Percentiles rank a stretch among this genome's conserved stretches.
Conservation (phyloP, 495 filamentous ascomycete species). For the Tuber microsphaerosporum region DNA sequence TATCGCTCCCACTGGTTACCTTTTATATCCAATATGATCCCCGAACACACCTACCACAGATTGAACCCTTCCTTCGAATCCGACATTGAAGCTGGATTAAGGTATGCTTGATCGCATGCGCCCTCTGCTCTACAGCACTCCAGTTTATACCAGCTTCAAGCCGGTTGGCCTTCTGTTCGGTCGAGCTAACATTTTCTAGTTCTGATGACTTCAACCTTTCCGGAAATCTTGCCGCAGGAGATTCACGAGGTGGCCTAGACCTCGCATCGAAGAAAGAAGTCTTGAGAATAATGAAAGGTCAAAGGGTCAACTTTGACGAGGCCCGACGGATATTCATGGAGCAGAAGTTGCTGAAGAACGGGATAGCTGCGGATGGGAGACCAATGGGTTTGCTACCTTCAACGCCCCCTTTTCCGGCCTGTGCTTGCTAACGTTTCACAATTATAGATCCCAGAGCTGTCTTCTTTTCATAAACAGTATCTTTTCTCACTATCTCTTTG, state of each 20-base stretch:
- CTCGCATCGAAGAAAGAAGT: slow-evolving; percentile 69
- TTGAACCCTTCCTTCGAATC: slow-evolving; percentile 64
- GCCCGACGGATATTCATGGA: slow-evolving; percentile 77
- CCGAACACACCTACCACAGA: slow-evolving; percentile 55
- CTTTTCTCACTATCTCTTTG: background rate
- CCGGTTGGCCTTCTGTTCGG: background rate
- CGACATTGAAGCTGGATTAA: slow-evolving; percentile 78
- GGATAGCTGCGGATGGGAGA: slow-evolving; percentile 78
- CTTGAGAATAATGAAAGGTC: slow-evolving; percentile 75
- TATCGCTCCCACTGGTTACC: slow-evolving; percentile 71
- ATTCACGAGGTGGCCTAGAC: slow-evolving; percentile 73
- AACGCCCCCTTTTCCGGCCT: background rate
- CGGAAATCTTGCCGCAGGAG: slow-evolving; percentile 68
- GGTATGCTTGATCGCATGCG: slow-evolving; percentile 16
- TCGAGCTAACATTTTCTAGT: slow-evolving; percentile 42
- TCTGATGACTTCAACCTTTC: slow-evolving; percentile 72
- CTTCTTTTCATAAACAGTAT: slow-evolving; percentile 33
- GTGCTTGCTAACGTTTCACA: slow-evolving; percentile 1
- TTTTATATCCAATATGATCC: slow-evolving; percentile 51
- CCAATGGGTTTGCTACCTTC: slow-evolving; percentile 57
- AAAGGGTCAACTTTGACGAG: slow-evolving; percentile 77
- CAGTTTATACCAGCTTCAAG: background rate
- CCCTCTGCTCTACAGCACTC: no score
- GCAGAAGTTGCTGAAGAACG: slow-evolving; percentile 72
- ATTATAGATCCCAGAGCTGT: slow-evolving; percentile 30